phyloP scores from a whole-genome alignment of 2,329 filamentous ascomycete genomes.

The Rachicladosporium sp. region DNA sequence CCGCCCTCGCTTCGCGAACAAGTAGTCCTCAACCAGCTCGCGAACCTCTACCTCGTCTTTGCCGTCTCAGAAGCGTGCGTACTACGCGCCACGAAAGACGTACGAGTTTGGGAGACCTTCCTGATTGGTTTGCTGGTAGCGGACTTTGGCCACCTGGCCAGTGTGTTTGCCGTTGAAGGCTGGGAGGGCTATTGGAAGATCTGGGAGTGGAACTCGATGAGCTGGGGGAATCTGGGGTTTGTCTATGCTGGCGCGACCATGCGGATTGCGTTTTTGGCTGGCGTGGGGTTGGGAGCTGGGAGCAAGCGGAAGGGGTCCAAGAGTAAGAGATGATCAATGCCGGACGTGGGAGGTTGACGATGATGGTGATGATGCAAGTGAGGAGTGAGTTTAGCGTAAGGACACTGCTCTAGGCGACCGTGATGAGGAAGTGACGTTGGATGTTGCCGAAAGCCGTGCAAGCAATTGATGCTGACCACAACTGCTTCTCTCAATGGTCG shows the following conservation, averaged over 20 bases:
- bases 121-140: constrained; percentile 57
- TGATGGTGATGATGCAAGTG: too few relatives aligned
- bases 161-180: constrained; percentile 45
- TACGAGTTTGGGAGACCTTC: constrained; percentile 57
- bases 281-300: constrained; percentile 14
- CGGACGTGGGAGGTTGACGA: too few relatives aligned
- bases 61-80: constrained; percentile 66
- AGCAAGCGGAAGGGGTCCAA: background rate
- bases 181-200: constrained; percentile 18
- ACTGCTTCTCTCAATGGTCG: too few relatives aligned
- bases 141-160: constrained; percentile 66
- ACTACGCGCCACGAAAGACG: constrained; percentile 54
- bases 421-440: too few relatives aligned
- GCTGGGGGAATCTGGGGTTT: constrained; percentile 25
- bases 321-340: background rate
- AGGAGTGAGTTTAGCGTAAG: too few relatives aligned
- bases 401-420: too few relatives aligned
- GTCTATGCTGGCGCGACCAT: constrained; percentile 25
- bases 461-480: too few relatives aligned
- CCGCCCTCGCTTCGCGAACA: constrained; percentile 34
- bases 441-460: too few relatives aligned
- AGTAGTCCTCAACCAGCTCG: constrained; percentile 60
- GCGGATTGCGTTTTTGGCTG: constrained; percentile 19
- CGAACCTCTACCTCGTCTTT: constrained; percentile 67
- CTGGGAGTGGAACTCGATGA: constrained; percentile 25